Evolutionary conservation across 768 basidiomycete genomes (phyloP), one percentile per base, ranked within the genome.

Genomic region (Suillus decipiens): DNA sequence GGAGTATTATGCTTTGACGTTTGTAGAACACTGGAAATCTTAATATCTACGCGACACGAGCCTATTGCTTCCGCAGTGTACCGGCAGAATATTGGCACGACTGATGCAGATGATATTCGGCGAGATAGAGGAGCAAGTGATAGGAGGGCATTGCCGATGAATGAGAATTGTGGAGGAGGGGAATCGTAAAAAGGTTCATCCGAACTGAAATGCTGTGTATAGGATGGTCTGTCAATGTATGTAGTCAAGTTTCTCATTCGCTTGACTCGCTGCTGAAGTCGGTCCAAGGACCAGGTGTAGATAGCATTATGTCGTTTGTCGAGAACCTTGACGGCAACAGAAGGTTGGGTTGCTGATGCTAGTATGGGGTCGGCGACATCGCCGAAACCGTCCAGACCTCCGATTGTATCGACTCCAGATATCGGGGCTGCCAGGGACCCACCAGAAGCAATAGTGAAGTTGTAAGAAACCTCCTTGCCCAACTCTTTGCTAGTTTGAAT

Each of bases 31-130:
- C 87, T 93, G 67, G 90, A 83, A 50, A 94, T 84, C 76, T 88
- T 92, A 76, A 97, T 82, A 67, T 90, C 88, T 60, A 97, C 82
- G 28, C 94, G 87, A 77, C 96, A 98, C 33, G 93, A 94, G 1
- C 96, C 97, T 67, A 98, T 95, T 1, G 96, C 96, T 72, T 98
- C 96, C 54, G 93, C 85, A 1, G 95, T 97, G 71, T 96, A 96
- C 37, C 92, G 87, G 72, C 94, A 96, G 74, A 94, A 93, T 71
- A 99, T 95, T 1, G 95, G 95, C 17, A 92, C 86, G 0, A 82
- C 85, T n/a, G 86, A 87, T 3, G 84, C 82, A 1, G 88, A 90
- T 3, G 92, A 89, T 42, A 93, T 78, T 61, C 87, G 82, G 47
- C 93, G 88, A 14, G 86, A 88, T 53, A 99, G 81, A 2, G 95